These are phyloP conservation scores for Backusella luteola DNA, from an alignment of 192 early-diverging fungal species.

Conservation along the genomic window DNA sequence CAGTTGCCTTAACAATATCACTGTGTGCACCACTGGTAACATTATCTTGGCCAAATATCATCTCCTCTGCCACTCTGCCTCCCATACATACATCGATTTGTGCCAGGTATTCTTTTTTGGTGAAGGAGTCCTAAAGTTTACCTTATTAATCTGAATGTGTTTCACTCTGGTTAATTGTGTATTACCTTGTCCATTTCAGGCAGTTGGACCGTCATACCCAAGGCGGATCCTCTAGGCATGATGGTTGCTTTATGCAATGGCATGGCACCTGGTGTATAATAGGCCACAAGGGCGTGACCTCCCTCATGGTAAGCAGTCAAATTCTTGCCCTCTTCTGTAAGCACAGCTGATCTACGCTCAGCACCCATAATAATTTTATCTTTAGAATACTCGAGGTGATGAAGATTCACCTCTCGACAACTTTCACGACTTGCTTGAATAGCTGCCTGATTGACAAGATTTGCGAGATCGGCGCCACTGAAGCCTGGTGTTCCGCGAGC, in stretches of 20 bases:
- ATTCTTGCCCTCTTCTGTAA: constrained; percentile 83
- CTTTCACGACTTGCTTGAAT: constrained; percentile 89
- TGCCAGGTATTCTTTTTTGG: constrained; percentile 82
- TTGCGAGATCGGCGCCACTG: constrained; percentile 98
- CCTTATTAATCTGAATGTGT: not conserved
- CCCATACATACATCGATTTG: constrained; percentile 97
- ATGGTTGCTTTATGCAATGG: constrained; percentile 98
- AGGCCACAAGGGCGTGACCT: constrained; percentile 93
- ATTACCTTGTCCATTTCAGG: constrained; percentile 83
- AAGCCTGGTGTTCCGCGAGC: constrained; percentile 98
- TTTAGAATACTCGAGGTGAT: constrained; percentile 95
- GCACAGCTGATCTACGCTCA: constrained; percentile 89
- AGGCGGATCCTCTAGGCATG: constrained; percentile 88
- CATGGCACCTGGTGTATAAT: constrained; percentile 93
- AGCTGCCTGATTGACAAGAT: constrained; percentile 96
- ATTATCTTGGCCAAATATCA: constrained; percentile 92
- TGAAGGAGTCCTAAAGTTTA: constrained; percentile 54
- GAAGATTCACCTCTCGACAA: constrained; percentile 67
- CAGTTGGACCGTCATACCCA: constrained; percentile 90
- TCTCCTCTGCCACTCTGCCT: constrained; percentile 95
- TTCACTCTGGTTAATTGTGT: not conserved
- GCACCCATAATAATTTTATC: constrained; percentile 99
- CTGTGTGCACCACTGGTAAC: constrained; percentile 92
- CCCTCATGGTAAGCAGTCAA: constrained; percentile 98
- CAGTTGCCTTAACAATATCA: constrained; percentile 90